Base-by-base conservation (phyloP, 106 monocot species). In the Allium sativum region DNA sequence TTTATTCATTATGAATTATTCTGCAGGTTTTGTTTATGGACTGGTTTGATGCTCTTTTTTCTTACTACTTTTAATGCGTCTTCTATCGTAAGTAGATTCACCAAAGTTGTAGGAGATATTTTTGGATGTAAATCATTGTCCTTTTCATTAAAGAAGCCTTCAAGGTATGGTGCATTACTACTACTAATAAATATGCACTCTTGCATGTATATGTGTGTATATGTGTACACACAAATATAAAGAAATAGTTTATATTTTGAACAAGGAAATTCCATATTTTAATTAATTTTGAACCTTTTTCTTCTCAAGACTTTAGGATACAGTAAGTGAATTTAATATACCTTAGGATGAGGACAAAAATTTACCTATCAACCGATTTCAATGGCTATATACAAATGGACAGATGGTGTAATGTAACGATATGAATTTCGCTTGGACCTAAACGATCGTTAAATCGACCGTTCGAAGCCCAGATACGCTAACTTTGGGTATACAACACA, bases 11-110 rank as follows among this genome's bases (percentile, higher is more conserved):
- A 31, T 51, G 1, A 20, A 44, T 10, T 65, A 8, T 58, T 59
- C 86, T 61, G 19, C 69, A 96, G 95, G 95, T 87, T 96, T 42
- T 96, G 95, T 52, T 78, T 96, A 57, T 96, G 95, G 95, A 96
- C 95, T 52, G 81, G 90, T 42, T 20, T 22, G 22, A 77, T 96
- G 70, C 72, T 96, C 10, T 82, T 96, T 53, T 43, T 84, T 70
- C 82, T 96, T 22, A 86, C 95, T 11, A 73, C 79, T n/a, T 84
- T 87, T 53, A 96, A 96, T 62, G 95, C 87, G 45, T 82, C 81
- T 42, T 58, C 52, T 12, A 70, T 96, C 18, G 87, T 96, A 12
- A 90, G 66, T 58, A 84, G 87, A 68, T 96, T 96, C 65, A 96
- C 95, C 21, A 90, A 87, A 77, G 52, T 96, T 67, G 79, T 84